phyloP scores from a whole-genome alignment of 2,329 filamentous ascomycete species.

The Orbilia ellipsospora region DNA sequence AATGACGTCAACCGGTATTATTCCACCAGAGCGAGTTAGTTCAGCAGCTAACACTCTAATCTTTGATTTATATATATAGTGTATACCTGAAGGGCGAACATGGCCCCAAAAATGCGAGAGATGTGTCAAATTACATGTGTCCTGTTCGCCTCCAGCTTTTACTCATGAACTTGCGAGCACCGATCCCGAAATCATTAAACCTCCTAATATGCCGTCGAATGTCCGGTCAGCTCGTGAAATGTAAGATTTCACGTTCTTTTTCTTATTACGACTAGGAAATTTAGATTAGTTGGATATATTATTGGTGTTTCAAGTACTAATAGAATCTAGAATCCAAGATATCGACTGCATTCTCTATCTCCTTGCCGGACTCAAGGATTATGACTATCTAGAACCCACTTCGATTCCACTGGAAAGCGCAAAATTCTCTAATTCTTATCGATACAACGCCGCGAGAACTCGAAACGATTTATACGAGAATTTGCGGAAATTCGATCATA shows the following conservation, averaged over 20 bases:
- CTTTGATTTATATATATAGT: slow-evolving; percentile 4
- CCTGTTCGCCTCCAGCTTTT: background rate
- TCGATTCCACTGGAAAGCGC: no score
- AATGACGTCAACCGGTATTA: background rate
- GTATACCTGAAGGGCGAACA: background rate
- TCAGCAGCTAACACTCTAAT: no score
- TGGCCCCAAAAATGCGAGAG: slow-evolving; percentile 13
- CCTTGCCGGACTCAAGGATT: background rate
- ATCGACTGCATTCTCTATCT: slow-evolving; percentile 13
- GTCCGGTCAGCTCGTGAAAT: slow-evolving; percentile 2
- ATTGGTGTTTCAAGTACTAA: background rate
- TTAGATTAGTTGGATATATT: background rate
- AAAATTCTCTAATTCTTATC: background rate
- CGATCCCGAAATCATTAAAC: background rate
- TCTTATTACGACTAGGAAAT: background rate
- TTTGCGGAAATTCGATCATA: slow-evolving; percentile 1
- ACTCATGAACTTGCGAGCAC: background rate
- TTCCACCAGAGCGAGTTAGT: background rate
- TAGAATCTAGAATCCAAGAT: slow-evolving; percentile 7
- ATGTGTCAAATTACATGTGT: background rate
- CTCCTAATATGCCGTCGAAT: background rate
- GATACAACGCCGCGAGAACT: background rate
- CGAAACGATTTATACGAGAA: background rate
- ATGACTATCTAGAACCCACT: background rate
- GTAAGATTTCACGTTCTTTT: background rate